phyloP scores from a whole-genome alignment of 1,284 basidiomycete species.

The Phylloboletellus chloephorus region DNA sequence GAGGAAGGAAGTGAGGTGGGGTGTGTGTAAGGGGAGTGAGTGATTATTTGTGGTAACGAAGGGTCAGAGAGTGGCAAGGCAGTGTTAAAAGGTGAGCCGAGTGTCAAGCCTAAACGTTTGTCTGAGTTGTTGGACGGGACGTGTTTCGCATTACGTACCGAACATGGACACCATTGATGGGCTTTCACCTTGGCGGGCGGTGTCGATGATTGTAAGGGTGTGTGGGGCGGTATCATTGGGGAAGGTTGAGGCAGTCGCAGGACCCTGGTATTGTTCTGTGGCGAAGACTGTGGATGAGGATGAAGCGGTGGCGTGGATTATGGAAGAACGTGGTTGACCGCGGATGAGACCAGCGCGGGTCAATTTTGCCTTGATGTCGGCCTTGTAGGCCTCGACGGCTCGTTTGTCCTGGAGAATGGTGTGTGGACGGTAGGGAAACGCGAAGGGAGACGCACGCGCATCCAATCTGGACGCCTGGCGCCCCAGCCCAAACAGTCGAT shows the following conservation, averaged over 20 bases:
- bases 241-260: slow-evolving; percentile 20
- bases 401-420: slow-evolving; percentile 60
- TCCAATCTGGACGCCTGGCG: slow-evolving; percentile 73
- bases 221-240: slow-evolving; percentile 19
- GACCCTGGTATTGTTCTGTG: slow-evolving; percentile 28
- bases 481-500: slow-evolving; percentile 81
- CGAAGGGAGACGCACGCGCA: slow-evolving; percentile 54
- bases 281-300: slow-evolving; percentile 31
- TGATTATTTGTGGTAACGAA: slow-evolving; percentile 26
- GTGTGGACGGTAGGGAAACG: slow-evolving; percentile 8
- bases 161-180: slow-evolving; percentile 29
- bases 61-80: slow-evolving; percentile 26
- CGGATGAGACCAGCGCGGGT: slow-evolving; percentile 71
- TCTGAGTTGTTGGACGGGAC: slow-evolving; percentile 13
- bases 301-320: slow-evolving; percentile 35
- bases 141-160: slow-evolving; percentile 16
- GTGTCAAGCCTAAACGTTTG: slow-evolving; percentile 21
- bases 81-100: slow-evolving; percentile 31
- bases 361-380: slow-evolving; percentile 74
- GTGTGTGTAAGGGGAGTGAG: slow-evolving; percentile 32
- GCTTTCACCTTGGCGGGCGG: slow-evolving; percentile 21
- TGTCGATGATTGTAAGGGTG: slow-evolving; percentile 25
- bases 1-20: slow-evolving; percentile 30
- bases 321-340: slow-evolving; percentile 62
- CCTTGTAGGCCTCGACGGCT: slow-evolving; percentile 74